Evolutionary conservation across 768 basidiomycete genomes (phyloP).

Genomic region (Amanita thiersii): DNA sequence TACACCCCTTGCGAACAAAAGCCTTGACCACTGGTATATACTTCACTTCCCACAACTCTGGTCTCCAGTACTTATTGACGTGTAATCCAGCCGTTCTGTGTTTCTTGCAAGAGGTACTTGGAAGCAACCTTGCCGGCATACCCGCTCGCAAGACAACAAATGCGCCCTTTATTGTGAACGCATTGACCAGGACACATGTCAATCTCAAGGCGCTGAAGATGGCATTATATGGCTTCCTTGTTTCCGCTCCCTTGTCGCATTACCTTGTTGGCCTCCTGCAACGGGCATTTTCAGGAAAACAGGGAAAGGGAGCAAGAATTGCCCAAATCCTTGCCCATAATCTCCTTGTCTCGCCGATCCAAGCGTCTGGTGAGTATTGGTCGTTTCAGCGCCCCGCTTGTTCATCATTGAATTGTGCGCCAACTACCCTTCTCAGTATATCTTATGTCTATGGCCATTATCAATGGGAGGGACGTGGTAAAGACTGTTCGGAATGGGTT

Average conservation of each 20-base stretch:
- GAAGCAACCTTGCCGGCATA: constrained; percentile 58
- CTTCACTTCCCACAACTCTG: background rate
- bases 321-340: constrained; percentile 72
- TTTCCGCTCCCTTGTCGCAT: constrained; percentile 80
- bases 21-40: constrained; percentile 60
- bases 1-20: constrained; percentile 75
- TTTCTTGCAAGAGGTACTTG: constrained; percentile 77
- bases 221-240: constrained; percentile 74
- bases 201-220: constrained; percentile 74
- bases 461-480: constrained; percentile 66
- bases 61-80: background rate
- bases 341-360: constrained; percentile 69
- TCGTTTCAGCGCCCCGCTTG: background rate
- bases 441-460: constrained; percentile 75
- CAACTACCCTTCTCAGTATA: constrained; percentile 38
- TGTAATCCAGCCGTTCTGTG: constrained; percentile 45
- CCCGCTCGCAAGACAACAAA: constrained; percentile 41
- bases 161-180: constrained; percentile 43
- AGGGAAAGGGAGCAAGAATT: constrained; percentile 52
- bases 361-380: constrained; percentile 46
- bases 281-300: constrained; percentile 69
- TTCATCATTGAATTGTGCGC: background rate
- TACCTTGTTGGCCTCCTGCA: constrained; percentile 65
- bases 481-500: constrained; percentile 69
- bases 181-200: constrained; percentile 50